phyloP scores from a whole-genome alignment of 306 rosid species.

The Sindora glabra region DNA sequence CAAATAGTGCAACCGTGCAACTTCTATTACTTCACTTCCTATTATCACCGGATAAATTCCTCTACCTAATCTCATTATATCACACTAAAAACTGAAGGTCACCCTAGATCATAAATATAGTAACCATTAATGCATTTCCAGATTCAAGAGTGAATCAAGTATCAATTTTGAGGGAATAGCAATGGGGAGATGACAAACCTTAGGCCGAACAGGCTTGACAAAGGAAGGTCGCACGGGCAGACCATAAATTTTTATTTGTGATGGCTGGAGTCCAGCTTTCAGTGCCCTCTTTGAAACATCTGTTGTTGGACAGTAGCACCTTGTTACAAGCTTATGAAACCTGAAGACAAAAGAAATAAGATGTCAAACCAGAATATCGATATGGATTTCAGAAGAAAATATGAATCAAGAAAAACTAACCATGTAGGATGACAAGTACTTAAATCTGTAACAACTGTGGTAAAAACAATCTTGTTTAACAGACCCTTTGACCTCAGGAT shows the following conservation, averaged over 20 bases:
- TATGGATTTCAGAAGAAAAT: neutral
- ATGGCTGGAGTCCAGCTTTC: conserved; percentile 85
- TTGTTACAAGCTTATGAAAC: conserved; percentile 97
- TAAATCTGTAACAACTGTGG: conserved; percentile 92
- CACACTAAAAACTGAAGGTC: neutral
- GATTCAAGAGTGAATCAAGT: neutral
- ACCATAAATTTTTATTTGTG: conserved; percentile 82
- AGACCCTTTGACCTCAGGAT: conserved; percentile 83
- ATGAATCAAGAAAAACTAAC: conserved; percentile 31
- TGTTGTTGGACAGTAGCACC: conserved; percentile 93
- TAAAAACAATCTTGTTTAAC: conserved; percentile 82
- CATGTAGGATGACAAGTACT: conserved; percentile 99
- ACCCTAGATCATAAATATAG: neutral
- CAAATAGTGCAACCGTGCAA: conserved; percentile 4
- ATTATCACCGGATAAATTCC: neutral
- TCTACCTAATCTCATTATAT: neutral
- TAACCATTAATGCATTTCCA: neutral
- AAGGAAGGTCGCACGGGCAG: conserved; percentile 87
- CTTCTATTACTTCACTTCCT: neutral
- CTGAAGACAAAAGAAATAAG: conserved; percentile 35
- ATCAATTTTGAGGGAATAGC: neutral
- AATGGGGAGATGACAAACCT: conserved; percentile 41
- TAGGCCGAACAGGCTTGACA: conserved; percentile 75
- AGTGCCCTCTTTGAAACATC: conserved; percentile 80
- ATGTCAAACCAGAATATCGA: conserved; percentile 19